Conservation (phyloP, 352 stramenopile genomes). For the Phytophthora cryptogea region DNA sequence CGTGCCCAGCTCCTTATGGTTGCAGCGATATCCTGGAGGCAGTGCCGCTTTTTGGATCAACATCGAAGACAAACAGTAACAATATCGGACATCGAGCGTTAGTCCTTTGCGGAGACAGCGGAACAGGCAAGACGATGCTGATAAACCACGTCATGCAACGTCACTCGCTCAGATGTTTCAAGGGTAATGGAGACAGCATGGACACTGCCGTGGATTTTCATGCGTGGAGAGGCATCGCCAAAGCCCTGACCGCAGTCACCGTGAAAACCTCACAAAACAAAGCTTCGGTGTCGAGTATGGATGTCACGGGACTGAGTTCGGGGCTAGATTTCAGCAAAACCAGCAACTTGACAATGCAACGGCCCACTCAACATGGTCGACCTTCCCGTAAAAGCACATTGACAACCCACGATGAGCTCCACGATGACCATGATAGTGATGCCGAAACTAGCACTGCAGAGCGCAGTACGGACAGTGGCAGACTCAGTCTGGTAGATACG, state of each 20-base stretch:
- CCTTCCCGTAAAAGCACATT: slow-evolving; percentile 28
- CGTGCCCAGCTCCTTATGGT: slow-evolving; percentile 43
- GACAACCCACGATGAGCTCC: slow-evolving; percentile 30
- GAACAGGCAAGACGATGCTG: slow-evolving; percentile 73
- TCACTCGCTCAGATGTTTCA: slow-evolving; percentile 53
- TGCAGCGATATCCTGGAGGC: slow-evolving; percentile 52
- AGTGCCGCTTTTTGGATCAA: slow-evolving; percentile 52
- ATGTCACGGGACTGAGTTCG: slow-evolving; percentile 6
- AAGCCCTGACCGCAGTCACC: slow-evolving; percentile 11
- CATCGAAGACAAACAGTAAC: slow-evolving; percentile 8
- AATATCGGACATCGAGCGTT: slow-evolving; percentile 43
- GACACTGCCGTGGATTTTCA: slow-evolving; percentile 64
- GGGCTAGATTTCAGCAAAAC: slow-evolving; percentile 4
- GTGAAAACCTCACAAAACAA: slow-evolving; percentile 22
- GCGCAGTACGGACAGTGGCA: background rate
- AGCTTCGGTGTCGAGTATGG: slow-evolving; percentile 17
- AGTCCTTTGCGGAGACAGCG: slow-evolving; percentile 61
- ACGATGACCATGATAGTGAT: slow-evolving; percentile 12
- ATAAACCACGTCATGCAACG: slow-evolving; percentile 59
- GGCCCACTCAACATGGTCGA: slow-evolving; percentile 25
- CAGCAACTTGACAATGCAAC: slow-evolving; percentile 17
- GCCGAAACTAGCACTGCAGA: slow-evolving; percentile 8
- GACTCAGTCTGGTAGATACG: background rate
- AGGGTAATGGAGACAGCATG: slow-evolving; percentile 58
- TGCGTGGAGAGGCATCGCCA: slow-evolving; percentile 54